Evolutionary conservation across 179 eudicot genomes (phyloP), one percentile per base, ranked within the genome.

Genomic region (Camellia oleifera): DNA sequence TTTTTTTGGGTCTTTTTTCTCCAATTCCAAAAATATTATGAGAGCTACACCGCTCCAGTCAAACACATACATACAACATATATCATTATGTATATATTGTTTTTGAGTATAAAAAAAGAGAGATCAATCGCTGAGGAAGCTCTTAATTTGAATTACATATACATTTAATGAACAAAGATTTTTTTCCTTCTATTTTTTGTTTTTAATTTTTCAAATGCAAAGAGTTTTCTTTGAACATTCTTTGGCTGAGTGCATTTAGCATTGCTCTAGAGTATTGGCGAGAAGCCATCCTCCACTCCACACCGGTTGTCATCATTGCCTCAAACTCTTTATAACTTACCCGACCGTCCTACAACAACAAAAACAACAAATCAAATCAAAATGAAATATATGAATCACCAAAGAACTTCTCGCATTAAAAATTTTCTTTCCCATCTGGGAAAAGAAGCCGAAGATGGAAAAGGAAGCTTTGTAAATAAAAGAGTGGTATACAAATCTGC

Each of bases 231-330:
- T 87, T 91, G 78, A 92, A 89, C 83, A 96, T 66, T 84, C 82
- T 96, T 75, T 87, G 75, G 90, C 99, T 94, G 44, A 96, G 83
- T 48, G 89, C 94, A 83, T 91, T 94, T 40, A 96, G 89, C 97
- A 89, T 85, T 50, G 92, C 99, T 77, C 90, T 86, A 0, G 99
- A 96, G 84, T 94, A 96, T 82, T 92, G 98, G 2, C 97, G 88
- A 50, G 99, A 96, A 44, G 88, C 91, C 98, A 92, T 92, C 86
- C 86, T 96, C 97, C 98, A 96, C 76, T 96, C 97, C 87, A 87
- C 90, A 20, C 99, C 96, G 1, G 81, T 84, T 46, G 87, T 84
- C 99, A 94, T 96, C 99, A 96, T 96, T 0, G 92, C 82, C 80
- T 79, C 85, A 76, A 96, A 96, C 85, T 96, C 98, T 7, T 83